A percentile compares a stretch with the other conserved stretches of the same genome.
phyloP scores from a whole-genome alignment of 495 filamentous ascomycete genomes.

The Neurospora intermedia region DNA sequence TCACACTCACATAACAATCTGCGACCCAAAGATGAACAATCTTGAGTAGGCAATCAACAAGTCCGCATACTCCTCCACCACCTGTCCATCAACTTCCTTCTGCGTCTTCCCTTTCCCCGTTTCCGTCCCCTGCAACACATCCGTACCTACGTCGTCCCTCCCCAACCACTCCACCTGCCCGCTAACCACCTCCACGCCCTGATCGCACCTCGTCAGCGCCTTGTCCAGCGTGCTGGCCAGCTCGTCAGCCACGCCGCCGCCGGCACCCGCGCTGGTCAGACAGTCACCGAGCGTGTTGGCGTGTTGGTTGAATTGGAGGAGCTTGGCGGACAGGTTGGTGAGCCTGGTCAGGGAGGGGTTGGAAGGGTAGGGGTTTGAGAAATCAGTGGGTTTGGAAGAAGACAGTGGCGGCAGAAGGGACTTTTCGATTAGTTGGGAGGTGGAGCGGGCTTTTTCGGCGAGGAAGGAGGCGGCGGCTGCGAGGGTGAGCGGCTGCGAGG shows the following conservation, averaged over 20 bases:
- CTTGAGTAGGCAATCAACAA: conserved; percentile 1
- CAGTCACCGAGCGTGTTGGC: neutral
- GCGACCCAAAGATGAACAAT: conserved; percentile 1
- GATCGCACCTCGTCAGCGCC: neutral
- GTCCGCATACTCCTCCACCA: neutral
- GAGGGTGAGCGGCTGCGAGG: neutral
- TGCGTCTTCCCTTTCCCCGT: neutral
- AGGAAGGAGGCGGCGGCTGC: neutral
- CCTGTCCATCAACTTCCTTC: neutral
- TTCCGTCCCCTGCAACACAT: neutral
- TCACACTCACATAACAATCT: neutral
- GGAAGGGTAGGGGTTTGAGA: neutral
- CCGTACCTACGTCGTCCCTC: neutral
- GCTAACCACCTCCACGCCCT: neutral
- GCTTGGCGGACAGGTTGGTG: neutral
- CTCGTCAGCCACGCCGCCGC: neutral
- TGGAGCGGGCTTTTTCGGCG: neutral
- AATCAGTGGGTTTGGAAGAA: neutral
- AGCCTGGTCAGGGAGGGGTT: neutral
- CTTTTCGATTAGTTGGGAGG: neutral
- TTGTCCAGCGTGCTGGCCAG: neutral
- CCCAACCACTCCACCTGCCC: neutral
- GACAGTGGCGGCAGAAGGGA: neutral
- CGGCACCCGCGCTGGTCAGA: neutral
- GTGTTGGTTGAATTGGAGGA: conserved; percentile 6